Conservation (phyloP, 2,329 filamentous ascomycete species). For the Ceratocystis ficicola region DNA sequence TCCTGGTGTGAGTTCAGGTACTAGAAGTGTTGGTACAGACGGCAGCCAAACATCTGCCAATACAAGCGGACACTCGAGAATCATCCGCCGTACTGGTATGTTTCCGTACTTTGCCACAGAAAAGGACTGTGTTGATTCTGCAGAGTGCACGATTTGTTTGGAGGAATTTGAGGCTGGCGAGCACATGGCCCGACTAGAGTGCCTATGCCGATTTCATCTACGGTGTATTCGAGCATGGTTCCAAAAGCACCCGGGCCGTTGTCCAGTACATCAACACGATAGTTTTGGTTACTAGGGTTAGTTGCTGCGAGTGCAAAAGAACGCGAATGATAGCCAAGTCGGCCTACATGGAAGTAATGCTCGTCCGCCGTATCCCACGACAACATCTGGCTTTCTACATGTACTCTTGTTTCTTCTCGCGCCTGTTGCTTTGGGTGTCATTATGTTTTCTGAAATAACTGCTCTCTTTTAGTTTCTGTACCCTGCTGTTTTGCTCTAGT, state of each 20-base stretch:
- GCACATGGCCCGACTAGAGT: conserved; percentile 54
- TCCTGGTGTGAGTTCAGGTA: not conserved
- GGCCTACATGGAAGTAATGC: not conserved
- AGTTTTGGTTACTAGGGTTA: conserved; percentile 38
- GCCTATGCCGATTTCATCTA: conserved; percentile 52
- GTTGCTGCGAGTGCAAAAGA: not conserved
- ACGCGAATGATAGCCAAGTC: not conserved
- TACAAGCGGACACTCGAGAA: conserved; percentile 25
- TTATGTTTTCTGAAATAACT: not conserved
- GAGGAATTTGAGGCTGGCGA: conserved; percentile 53
- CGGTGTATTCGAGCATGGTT: conserved; percentile 53
- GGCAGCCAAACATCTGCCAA: not conserved
- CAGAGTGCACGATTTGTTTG: conserved; percentile 56
- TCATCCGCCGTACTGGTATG: conserved; percentile 44
- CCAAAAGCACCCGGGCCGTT: conserved; percentile 47
- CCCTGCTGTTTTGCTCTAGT: not conserved
- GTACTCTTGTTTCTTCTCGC: not conserved
- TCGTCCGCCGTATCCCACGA: not conserved
- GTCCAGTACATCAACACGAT: conserved; percentile 54
- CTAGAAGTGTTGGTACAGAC: not conserved
- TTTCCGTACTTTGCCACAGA: conserved; percentile 53
- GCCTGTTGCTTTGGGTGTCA: not conserved
- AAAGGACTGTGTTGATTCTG: conserved; percentile 56
- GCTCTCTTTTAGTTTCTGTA: not conserved
- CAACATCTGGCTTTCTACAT: not conserved